A percentile compares a stretch with the other conserved stretches of the same genome.
phyloP scores from a whole-genome alignment of 2,329 filamentous ascomycete species.

The Colletotrichum neosansevieriae region DNA sequence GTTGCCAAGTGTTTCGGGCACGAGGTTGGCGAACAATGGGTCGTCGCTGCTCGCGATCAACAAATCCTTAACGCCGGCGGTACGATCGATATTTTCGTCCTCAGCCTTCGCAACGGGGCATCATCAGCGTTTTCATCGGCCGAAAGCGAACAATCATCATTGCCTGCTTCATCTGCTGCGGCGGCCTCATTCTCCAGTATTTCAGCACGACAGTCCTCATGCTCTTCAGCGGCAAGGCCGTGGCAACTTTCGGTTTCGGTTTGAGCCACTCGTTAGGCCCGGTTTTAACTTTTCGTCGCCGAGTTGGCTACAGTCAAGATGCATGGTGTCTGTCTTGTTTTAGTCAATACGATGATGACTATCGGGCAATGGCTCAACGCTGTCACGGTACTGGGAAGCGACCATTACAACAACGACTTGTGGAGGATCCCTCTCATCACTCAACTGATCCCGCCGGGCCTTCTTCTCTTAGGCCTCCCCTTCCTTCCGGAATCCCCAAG shows the following conservation, averaged over 20 bases:
- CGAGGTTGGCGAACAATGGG: too few relatives aligned
- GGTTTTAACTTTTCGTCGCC: slow-evolving; percentile 49
- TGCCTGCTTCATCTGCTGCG: too few relatives aligned
- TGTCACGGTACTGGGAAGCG: slow-evolving; percentile 31
- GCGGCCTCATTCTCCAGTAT: too few relatives aligned
- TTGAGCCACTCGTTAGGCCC: slow-evolving; percentile 48
- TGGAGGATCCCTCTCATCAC: slow-evolving; percentile 49
- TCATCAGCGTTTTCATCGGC: too few relatives aligned
- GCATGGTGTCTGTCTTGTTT: slow-evolving; percentile 44
- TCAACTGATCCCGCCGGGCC: slow-evolving; percentile 45
- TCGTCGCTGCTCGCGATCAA: too few relatives aligned
- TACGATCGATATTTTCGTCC: too few relatives aligned
- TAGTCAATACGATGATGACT: slow-evolving; percentile 51
- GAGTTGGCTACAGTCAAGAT: slow-evolving; percentile 49
- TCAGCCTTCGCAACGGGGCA: too few relatives aligned
- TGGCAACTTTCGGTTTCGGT: slow-evolving; percentile 48
- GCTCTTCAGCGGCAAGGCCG: slow-evolving; percentile 39
- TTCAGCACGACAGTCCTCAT: too few relatives aligned
- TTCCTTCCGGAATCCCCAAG: slow-evolving; percentile 43
- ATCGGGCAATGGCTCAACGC: slow-evolving; percentile 44
- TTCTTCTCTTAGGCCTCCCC: slow-evolving; percentile 43
- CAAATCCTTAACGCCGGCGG: too few relatives aligned
- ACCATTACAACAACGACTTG: slow-evolving; percentile 41
- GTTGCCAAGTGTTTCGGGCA: too few relatives aligned
- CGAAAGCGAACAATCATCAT: too few relatives aligned